Percentiles rank a stretch among this genome's conserved stretches.
Evolutionary conservation across 176 grass and related monocot species (phyloP).

Genomic region (Elaeis guineensis): DNA sequence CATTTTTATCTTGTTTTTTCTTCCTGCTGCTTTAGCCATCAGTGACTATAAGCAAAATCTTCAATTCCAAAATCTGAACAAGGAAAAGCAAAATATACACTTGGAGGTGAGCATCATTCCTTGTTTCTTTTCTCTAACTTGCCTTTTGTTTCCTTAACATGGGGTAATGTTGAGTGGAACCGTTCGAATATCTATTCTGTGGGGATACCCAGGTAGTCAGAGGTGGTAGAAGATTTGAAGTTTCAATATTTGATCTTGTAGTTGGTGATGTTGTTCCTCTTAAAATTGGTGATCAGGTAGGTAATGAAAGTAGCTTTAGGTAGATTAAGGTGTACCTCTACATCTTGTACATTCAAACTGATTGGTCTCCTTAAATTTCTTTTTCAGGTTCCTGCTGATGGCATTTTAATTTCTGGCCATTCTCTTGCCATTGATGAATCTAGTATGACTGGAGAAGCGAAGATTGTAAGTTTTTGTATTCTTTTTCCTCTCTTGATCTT

Average conservation of each 20-base stretch:
- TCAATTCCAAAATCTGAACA: constrained; percentile 87
- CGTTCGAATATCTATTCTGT: too few relatives aligned
- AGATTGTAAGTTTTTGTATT: constrained; percentile 50
- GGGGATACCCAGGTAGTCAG: constrained; percentile 45
- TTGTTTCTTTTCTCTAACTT: too few relatives aligned
- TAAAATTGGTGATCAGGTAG: constrained; percentile 99
- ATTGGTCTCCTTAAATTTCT: constrained; percentile 25
- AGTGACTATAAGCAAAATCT: constrained; percentile 96
- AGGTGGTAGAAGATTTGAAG: constrained; percentile 70
- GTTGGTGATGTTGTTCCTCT: constrained; percentile 90
- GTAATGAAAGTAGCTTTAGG: constrained; percentile 16
- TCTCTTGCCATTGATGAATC: constrained; percentile 98
- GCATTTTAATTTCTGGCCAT: constrained; percentile 81
- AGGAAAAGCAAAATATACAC: constrained; percentile 97
- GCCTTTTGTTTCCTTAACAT: too few relatives aligned
- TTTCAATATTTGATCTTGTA: constrained; percentile 88
- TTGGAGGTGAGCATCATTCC: constrained; percentile 48
- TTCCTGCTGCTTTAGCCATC: constrained; percentile 31
- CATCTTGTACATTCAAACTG: constrained; percentile 14
- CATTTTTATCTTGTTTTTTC: constrained; percentile 4
- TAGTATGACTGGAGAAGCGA: constrained; percentile 93
- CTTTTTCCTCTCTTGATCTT: neutral
- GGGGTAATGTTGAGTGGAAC: too few relatives aligned
- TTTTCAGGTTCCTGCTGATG: constrained; percentile 86
- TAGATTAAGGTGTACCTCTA: constrained; percentile 23